A percentile compares a stretch with the other conserved stretches of the same genome.
These are phyloP conservation scores for Yamadazyma taylorii DNA, from an alignment of 1,139 yeast genomes.

Conservation along the genomic window DNA sequence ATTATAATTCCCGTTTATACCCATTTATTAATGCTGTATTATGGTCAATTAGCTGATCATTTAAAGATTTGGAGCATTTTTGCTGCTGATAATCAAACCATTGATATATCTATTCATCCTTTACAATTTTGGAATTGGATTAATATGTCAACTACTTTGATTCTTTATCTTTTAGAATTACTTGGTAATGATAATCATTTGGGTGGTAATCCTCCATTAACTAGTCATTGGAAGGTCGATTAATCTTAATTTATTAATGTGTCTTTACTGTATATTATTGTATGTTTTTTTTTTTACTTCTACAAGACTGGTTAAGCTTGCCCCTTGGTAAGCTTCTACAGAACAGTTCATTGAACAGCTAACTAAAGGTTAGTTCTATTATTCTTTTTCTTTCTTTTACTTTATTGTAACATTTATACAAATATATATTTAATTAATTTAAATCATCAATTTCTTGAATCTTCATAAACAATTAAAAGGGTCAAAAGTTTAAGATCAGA, in stretches of 20 bases:
- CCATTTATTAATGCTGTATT: conserved; percentile 86
- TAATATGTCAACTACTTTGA: conserved; percentile 76
- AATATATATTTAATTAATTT: no score
- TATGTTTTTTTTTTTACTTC: neutral
- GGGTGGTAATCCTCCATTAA: conserved; percentile 33
- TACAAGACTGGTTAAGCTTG: neutral
- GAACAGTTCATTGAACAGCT: no score
- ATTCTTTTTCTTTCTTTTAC: no score
- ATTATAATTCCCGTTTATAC: conserved; percentile 93
- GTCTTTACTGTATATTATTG: conserved; percentile 5
- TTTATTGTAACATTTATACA: conserved; percentile 2
- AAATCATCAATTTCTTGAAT: neutral
- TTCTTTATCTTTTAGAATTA: conserved; percentile 79
- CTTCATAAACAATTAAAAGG: conserved; percentile 13
- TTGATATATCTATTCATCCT: conserved; percentile 56
- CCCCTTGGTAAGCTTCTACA: no score
- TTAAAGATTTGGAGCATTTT: conserved; percentile 60
- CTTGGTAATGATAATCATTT: conserved; percentile 37
- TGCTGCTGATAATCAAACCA: conserved; percentile 16
- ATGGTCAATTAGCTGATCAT: conserved; percentile 69
- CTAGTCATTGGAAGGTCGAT: conserved; percentile 48
- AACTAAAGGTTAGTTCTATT: no score
- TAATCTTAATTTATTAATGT: conserved; percentile 13
- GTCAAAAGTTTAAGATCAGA: conserved; percentile 24
- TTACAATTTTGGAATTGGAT: conserved; percentile 98